A percentile compares a stretch with the other conserved stretches of the same genome.
phyloP scores from a whole-genome alignment of 2,329 filamentous ascomycete species.

The Neofusicoccum ribis region DNA sequence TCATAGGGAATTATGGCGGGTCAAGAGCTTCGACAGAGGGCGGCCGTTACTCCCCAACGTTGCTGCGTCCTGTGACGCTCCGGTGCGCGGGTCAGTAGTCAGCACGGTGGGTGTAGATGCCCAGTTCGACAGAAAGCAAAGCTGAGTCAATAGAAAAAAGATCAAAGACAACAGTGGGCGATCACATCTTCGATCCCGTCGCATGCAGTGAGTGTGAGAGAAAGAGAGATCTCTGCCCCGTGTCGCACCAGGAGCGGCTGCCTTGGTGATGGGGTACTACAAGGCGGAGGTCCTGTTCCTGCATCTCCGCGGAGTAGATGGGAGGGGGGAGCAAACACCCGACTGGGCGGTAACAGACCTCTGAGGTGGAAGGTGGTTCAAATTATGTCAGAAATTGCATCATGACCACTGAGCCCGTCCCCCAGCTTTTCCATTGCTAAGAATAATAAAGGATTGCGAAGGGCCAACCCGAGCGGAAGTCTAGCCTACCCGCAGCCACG shows the following conservation, averaged over 20 bases:
- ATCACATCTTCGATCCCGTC: background rate
- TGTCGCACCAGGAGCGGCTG: background rate
- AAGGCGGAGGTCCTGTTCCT: background rate
- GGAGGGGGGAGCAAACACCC: background rate
- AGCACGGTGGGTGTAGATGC: background rate
- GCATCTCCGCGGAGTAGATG: conserved; percentile 9
- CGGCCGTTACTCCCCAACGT: background rate
- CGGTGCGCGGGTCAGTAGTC: background rate
- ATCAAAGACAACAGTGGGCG: background rate
- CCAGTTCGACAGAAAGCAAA: background rate
- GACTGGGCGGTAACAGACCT: background rate
- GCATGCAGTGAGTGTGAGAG: background rate
- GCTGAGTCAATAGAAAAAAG: background rate
- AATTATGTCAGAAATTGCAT: conserved; percentile 17
- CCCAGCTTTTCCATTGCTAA: background rate
- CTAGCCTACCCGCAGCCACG: conserved; percentile 1
- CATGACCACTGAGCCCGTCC: background rate
- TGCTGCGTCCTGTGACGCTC: background rate
- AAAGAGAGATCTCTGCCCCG: background rate
- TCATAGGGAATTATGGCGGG: background rate
- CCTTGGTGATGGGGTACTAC: background rate
- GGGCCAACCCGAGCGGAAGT: background rate
- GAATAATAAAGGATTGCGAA: background rate
- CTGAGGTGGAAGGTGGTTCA: conserved; percentile 6
- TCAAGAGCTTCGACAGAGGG: too few species aligned